Percentiles rank a stretch among this genome's conserved stretches.
phyloP scores from a whole-genome alignment of 2,329 filamentous ascomycete genomes.

The Xylaria sp. region DNA sequence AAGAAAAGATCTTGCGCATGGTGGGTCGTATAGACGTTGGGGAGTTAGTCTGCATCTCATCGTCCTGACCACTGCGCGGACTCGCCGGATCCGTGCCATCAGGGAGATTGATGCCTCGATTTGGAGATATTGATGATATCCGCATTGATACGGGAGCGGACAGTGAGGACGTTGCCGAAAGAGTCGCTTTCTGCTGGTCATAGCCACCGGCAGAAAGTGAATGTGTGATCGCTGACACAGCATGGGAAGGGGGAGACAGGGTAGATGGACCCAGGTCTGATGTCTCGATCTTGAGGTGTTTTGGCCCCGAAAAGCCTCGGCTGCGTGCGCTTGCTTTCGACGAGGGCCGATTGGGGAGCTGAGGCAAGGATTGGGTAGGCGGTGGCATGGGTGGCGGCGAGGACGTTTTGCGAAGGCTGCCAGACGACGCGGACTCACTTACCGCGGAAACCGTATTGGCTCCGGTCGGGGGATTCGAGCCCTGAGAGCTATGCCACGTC shows the following conservation, averaged over 20 bases:
- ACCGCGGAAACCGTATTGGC: slow-evolving; percentile 67
- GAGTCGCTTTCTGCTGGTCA: slow-evolving; percentile 39
- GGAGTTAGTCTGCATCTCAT: slow-evolving; percentile 45
- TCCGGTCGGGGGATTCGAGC: slow-evolving; percentile 64
- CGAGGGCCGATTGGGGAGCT: slow-evolving; percentile 34
- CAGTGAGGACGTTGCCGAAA: slow-evolving; percentile 35
- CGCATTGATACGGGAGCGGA: slow-evolving; percentile 32
- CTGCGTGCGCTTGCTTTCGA: slow-evolving; percentile 55
- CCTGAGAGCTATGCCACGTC: slow-evolving; percentile 75
- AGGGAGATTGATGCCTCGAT: slow-evolving; percentile 23
- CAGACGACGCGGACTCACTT: slow-evolving; percentile 49
- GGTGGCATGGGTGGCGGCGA: slow-evolving; percentile 39
- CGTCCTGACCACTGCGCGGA: slow-evolving; percentile 33
- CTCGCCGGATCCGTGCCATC: slow-evolving; percentile 30
- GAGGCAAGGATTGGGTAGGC: slow-evolving; percentile 44
- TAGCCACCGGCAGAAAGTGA: slow-evolving; percentile 33
- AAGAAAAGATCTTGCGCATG: slow-evolving; percentile 64
- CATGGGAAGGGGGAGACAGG: slow-evolving; percentile 22
- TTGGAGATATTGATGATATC: slow-evolving; percentile 32
- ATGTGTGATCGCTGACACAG: slow-evolving; percentile 24
- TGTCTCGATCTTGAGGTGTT: slow-evolving; percentile 87
- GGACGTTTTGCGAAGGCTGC: slow-evolving; percentile 23
- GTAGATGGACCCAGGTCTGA: slow-evolving; percentile 31
- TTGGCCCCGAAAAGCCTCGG: slow-evolving; percentile 74
- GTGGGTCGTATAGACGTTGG: slow-evolving; percentile 45